Evolutionary conservation across 352 stramenopile genomes (phyloP).

Genomic region (Globisporangium sylvaticum): DNA sequence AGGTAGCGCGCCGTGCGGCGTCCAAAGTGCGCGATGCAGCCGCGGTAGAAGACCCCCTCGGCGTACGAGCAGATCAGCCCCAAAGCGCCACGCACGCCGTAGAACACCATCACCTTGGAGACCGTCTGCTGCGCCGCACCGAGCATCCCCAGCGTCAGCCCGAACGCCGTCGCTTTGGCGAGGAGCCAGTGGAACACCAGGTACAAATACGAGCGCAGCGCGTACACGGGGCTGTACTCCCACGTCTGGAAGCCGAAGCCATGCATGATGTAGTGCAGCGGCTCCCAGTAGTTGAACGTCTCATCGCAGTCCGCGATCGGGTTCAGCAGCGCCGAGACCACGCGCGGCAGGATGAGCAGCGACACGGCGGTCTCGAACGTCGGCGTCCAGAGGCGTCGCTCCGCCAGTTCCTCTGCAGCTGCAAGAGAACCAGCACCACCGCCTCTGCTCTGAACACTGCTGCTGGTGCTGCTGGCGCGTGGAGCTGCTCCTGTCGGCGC

Average conservation of each 20-base stretch:
- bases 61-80: constrained; percentile 71
- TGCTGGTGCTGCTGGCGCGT: background rate
- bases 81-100: constrained; percentile 81
- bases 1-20: constrained; percentile 56
- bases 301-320: constrained; percentile 97
- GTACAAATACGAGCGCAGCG: constrained; percentile 96
- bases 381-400: constrained; percentile 24
- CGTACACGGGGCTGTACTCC: constrained; percentile 91
- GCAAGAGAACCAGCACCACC: background rate
- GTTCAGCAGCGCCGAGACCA: constrained; percentile 58
- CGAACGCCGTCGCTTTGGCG: constrained; percentile 37
- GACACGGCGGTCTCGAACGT: constrained; percentile 26
- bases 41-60: constrained; percentile 86
- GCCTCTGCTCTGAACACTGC: background rate
- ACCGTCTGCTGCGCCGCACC: constrained; percentile 9
- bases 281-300: constrained; percentile 99
- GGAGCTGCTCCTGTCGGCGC: background rate
- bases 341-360: constrained; percentile 29
- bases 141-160: constrained; percentile 33
- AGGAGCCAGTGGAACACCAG: constrained; percentile 61
- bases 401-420: background rate
- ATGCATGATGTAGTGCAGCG: constrained; percentile 96
- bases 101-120: constrained; percentile 88
- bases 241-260: constrained; percentile 89
- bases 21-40: constrained; percentile 59